Base-by-base conservation (phyloP, 345 rosid species). In the Psidium friedrichsthalianum region DNA sequence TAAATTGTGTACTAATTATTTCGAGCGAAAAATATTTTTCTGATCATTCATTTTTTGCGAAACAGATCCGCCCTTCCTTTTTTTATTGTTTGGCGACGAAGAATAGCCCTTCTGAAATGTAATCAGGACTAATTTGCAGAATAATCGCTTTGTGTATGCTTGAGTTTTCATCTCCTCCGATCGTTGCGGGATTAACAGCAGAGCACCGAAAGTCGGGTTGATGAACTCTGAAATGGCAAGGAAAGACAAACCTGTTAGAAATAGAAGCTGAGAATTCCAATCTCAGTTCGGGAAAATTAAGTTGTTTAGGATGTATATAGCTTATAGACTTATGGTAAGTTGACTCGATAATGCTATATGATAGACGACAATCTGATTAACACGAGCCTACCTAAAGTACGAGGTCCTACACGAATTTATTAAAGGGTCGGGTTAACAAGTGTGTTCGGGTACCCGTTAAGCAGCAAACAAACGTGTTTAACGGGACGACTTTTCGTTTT, bases 21-120 rank as follows among this genome's bases (percentile, higher is more conserved):
- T 61, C 22, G 4, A 6, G 0, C 0, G 5, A 16, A 29, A 29
- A 20, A 54, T 1, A 16, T 6, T 18, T 54, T 54, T 5, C 8
- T 5, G 6, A 18, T 18, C 3, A 16, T 18, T 18, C 20, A 8
- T 64, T 29, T 64, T 64, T 29, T 0, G 0, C 2, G 11, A 29
- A 64, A 15, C 8, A 54, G 2, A 20, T 1, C 6, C 22, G 56
- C 8, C 2, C 3, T 32, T 32, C 47, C 0, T 18, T 32, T 16
- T 64, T 32, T 36, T n/a, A 3, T 16, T 20, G 21, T 16, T 9
- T 8, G 76, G 24, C 22, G 5, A 64, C 4, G 24, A 32, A 32
- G 16, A 32, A 14, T 0, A 18, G 24, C 44, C 44, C 0, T 64
- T 64, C 4, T 20, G 21, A 0, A 16, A 32, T 49, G 51, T 49